Evolutionary conservation across 495 filamentous ascomycete species (phyloP), one percentile per base, ranked within the genome.

Genomic region (Penicillium roqueforti): DNA sequence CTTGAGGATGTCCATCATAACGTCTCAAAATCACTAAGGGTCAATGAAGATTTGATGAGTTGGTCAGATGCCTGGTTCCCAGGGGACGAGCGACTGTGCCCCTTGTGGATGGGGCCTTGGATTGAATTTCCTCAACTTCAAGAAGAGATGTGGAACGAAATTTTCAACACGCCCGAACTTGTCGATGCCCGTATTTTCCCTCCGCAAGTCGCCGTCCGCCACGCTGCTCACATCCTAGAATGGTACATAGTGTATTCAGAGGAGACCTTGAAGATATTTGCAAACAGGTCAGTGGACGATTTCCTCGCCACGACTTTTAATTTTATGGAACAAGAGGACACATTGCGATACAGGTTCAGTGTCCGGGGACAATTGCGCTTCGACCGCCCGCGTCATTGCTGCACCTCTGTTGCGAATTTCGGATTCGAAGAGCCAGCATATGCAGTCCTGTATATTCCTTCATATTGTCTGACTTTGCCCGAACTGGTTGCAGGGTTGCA

Each of bases 121-220:
- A 18, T 28, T 10, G 7, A 29, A 3, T 45, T 45, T 18, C 63
- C 62, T 23, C 40, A 49, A 28, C 52, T 63, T 20, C 57, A 66
- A 42, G 57, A 63, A 32, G 34, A 61, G 53, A 36, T 59, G 28
- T 62, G 63, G 59, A 46, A 44, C 25, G 56, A 56, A 45, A 13
- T 64, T 25, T 18, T 58, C 19, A 31, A 42, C 7, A 22, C 14
- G 4, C 28, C 26, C 20, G 37, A 11, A 18, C 58, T 64, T 42
- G 53, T 53, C 53, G 45, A 52, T 18, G 13, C 22, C 3, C 39
- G 29, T 18, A 42, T 58, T 13, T 60, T 64, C 26, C 51, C 55
- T 37, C 53, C 51, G 9, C 26, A 53, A 42, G 41, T 1, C 39
- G 34, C 55, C 14, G 4, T 64, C 9, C 47, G 58, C 10, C 52